A percentile compares a stretch with the other conserved stretches of the same genome.
phyloP scores from a whole-genome alignment of 2,329 filamentous ascomycete species.

The Pseudopithomyces chartarum region DNA sequence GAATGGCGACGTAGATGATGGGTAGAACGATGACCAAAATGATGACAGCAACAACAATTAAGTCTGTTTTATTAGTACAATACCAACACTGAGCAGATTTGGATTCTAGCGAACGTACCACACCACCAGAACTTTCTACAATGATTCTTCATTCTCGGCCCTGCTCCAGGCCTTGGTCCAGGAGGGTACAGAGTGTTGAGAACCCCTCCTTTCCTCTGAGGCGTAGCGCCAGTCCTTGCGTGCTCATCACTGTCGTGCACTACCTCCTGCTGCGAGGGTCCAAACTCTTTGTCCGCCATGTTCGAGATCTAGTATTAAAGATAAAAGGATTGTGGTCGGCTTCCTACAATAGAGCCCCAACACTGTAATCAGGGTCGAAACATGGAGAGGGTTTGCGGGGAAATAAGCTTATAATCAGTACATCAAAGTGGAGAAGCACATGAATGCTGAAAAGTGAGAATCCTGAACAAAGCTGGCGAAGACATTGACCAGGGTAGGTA shows the following conservation, averaged over 20 bases:
- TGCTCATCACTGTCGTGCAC: slow-evolving; percentile 16
- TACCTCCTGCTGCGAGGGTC: slow-evolving; percentile 16
- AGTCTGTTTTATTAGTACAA: slow-evolving; percentile 26
- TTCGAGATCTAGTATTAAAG: slow-evolving; percentile 5
- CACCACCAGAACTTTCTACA: slow-evolving; percentile 47
- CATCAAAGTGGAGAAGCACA: slow-evolving; percentile 28
- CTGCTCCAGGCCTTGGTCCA: slow-evolving; percentile 35
- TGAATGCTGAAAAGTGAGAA: slow-evolving; percentile 23
- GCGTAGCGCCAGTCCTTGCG: slow-evolving; percentile 8
- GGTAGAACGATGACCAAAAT: slow-evolving; percentile 62
- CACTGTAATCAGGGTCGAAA: slow-evolving; percentile 6
- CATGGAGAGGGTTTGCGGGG: slow-evolving; percentile 32
- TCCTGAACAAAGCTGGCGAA: slow-evolving; percentile 4
- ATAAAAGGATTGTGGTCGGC: slow-evolving; percentile 5
- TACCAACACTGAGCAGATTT: background rate
- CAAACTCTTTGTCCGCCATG: slow-evolving; percentile 33
- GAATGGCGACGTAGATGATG: slow-evolving; percentile 64
- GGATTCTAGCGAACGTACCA: slow-evolving; percentile 26
- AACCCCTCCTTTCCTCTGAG: slow-evolving; percentile 34
- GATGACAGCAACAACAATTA: slow-evolving; percentile 57
- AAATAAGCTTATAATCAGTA: slow-evolving; percentile 23
- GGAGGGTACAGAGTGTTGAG: slow-evolving; percentile 42
- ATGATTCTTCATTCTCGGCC: slow-evolving; percentile 41
- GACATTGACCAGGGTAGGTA: slow-evolving; percentile 1
- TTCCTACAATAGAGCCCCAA: slow-evolving; percentile 3